Conservation (phyloP, 768 basidiomycete genomes). For the Pholiota molesta region DNA sequence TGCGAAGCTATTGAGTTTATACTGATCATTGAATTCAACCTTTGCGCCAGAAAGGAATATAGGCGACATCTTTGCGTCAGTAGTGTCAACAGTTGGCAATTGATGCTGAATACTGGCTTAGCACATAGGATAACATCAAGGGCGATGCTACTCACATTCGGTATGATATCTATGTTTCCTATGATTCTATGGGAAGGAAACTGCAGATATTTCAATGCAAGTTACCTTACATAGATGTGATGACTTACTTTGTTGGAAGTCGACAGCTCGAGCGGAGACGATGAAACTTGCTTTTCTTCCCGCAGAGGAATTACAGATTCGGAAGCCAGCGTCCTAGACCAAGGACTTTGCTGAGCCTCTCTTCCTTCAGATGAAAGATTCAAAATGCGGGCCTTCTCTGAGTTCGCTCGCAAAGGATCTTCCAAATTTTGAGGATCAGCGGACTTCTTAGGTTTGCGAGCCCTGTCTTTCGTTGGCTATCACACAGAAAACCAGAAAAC, state of each 20-base stretch:
- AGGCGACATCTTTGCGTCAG: not conserved
- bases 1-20: not conserved
- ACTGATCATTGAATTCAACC: not conserved
- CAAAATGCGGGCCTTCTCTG: not conserved
- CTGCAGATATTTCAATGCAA: not conserved
- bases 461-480: constrained; percentile 78
- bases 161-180: not conserved
- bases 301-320: not conserved
- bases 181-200: not conserved
- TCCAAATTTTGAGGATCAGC: not conserved
- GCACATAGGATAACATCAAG: not conserved
- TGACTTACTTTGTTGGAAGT: not conserved
- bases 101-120: not conserved
- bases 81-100: not conserved
- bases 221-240: not conserved
- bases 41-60: not conserved
- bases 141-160: not conserved
- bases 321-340: not conserved
- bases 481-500: constrained; percentile 23
- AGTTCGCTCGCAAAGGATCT: not conserved
- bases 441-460: constrained; percentile 63
- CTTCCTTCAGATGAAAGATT: not conserved
- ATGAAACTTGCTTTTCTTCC: not conserved
- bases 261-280: not conserved
- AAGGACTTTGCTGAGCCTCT: not conserved